phyloP scores from a whole-genome alignment of 495 filamentous ascomycete genomes.

The Xylaria scruposa region DNA sequence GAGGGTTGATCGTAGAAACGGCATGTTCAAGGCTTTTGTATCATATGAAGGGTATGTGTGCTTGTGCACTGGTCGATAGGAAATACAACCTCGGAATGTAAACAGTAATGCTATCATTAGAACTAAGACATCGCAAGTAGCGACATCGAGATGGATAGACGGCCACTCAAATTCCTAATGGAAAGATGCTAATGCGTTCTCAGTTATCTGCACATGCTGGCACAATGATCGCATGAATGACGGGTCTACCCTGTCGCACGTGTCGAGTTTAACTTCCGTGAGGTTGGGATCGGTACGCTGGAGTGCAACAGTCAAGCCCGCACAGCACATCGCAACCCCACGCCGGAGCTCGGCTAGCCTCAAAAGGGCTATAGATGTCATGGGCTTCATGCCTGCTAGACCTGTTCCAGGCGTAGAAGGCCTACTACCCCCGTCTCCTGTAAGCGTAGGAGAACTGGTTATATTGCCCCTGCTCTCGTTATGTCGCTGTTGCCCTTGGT shows the following conservation, averaged over 20 bases:
- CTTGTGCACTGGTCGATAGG: background rate
- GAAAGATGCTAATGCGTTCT: slow-evolving; percentile 37
- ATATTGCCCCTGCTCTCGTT: slow-evolving; percentile 1
- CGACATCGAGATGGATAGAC: background rate
- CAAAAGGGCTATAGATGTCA: slow-evolving; percentile 26
- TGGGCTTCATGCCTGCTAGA: slow-evolving; percentile 27
- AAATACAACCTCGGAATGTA: background rate
- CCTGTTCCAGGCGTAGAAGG: slow-evolving; percentile 21
- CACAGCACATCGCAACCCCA: slow-evolving; percentile 48
- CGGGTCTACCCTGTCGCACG: slow-evolving; percentile 37
- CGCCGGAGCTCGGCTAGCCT: slow-evolving; percentile 42
- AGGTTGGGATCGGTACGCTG: slow-evolving; percentile 32
- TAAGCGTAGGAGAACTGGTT: background rate
- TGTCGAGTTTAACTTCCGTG: slow-evolving; percentile 25
- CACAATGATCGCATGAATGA: slow-evolving; percentile 51
- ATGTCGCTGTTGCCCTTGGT: slow-evolving; percentile 19
- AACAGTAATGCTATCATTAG: background rate
- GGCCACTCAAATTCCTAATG: background rate
- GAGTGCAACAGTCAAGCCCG: slow-evolving; percentile 47
- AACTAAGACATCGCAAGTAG: background rate
- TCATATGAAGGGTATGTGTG: background rate
- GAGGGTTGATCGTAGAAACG: background rate
- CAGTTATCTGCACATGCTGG: slow-evolving; percentile 49
- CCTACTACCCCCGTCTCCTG: background rate
- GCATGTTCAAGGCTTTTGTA: background rate